These are phyloP conservation scores for Bretziella fagacearum DNA, from an alignment of 2,329 filamentous ascomycete genomes.

Conservation along the genomic window DNA sequence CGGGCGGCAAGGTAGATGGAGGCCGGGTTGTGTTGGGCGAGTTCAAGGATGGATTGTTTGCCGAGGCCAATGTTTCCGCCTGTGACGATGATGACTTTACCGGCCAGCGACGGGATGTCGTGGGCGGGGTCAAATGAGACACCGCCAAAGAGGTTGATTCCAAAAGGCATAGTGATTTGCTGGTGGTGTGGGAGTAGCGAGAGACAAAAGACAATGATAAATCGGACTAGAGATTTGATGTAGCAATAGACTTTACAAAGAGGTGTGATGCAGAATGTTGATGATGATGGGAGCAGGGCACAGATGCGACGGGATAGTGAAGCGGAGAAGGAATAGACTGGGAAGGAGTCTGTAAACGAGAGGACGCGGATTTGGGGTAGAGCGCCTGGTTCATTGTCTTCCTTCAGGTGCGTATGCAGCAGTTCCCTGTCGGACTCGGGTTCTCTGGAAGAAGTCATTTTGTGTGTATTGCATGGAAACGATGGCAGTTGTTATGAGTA, in stretches of 20 bases:
- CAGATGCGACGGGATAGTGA: slow-evolving; percentile 1
- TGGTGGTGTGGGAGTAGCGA: slow-evolving; percentile 9
- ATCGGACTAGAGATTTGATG: neutral
- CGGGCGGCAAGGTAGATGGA: slow-evolving; percentile 32
- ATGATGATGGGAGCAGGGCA: neutral
- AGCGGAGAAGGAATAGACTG: neutral
- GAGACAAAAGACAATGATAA: slow-evolving; percentile 7
- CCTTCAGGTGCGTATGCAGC: neutral
- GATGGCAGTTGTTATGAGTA: too few species aligned
- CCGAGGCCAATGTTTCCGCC: slow-evolving; percentile 28
- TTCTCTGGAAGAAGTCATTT: neutral
- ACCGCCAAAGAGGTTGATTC: slow-evolving; percentile 13
- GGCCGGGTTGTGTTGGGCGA: slow-evolving; percentile 26
- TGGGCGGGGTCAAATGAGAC: slow-evolving; percentile 22
- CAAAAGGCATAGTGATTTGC: slow-evolving; percentile 13
- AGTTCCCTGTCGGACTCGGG: neutral
- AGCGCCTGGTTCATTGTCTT: neutral
- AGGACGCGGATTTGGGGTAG: neutral
- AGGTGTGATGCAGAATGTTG: neutral
- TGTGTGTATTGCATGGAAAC: neutral
- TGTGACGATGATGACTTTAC: slow-evolving; percentile 30
- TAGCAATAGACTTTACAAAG: neutral
- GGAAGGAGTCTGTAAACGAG: neutral
- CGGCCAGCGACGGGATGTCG: slow-evolving; percentile 28
- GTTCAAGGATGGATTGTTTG: slow-evolving; percentile 21